Conservation (phyloP, 352 stramenopile species). For the Globisporangium orthogonon region DNA sequence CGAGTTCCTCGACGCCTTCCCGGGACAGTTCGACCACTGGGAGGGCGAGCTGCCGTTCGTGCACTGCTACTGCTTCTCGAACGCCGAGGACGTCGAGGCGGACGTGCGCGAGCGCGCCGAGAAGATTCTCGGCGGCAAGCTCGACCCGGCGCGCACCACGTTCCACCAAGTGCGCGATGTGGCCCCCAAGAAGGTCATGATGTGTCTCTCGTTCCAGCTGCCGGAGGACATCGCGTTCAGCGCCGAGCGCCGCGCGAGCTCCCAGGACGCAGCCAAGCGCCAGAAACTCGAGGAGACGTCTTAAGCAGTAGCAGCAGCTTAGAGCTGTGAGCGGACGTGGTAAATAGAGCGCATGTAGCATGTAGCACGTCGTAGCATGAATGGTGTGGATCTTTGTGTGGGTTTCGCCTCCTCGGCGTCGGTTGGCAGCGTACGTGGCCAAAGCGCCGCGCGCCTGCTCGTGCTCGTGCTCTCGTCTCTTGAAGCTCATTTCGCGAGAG, state of each 20-base stretch:
- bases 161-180: slow-evolving; percentile 94
- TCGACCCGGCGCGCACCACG: slow-evolving; percentile 41
- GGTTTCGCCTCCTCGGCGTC: too few relatives aligned
- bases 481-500: too few relatives aligned
- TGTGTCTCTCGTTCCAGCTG: slow-evolving; percentile 95
- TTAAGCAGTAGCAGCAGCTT: too few relatives aligned
- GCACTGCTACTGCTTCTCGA: slow-evolving; percentile 95
- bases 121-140: slow-evolving; percentile 45
- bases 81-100: slow-evolving; percentile 57
- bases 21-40: slow-evolving; percentile 57
- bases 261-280: slow-evolving; percentile 36
- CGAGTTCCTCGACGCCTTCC: slow-evolving; percentile 91
- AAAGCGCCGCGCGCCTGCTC: too few relatives aligned
- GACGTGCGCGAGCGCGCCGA: slow-evolving; percentile 72
- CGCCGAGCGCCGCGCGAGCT: slow-evolving; percentile 27
- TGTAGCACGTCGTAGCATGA: too few relatives aligned
- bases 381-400: too few relatives aligned
- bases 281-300: slow-evolving; percentile 33
- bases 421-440: too few relatives aligned
- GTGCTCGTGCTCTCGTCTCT: too few relatives aligned
- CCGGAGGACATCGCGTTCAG: slow-evolving; percentile 68
- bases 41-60: slow-evolving; percentile 77
- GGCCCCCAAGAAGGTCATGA: slow-evolving; percentile 96
- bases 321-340: too few relatives aligned
- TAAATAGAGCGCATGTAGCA: too few relatives aligned